Evolutionary conservation across 2,329 filamentous ascomycete genomes (phyloP), one percentile per base, ranked within the genome.

Genomic region (Parastagonospora avenae): DNA sequence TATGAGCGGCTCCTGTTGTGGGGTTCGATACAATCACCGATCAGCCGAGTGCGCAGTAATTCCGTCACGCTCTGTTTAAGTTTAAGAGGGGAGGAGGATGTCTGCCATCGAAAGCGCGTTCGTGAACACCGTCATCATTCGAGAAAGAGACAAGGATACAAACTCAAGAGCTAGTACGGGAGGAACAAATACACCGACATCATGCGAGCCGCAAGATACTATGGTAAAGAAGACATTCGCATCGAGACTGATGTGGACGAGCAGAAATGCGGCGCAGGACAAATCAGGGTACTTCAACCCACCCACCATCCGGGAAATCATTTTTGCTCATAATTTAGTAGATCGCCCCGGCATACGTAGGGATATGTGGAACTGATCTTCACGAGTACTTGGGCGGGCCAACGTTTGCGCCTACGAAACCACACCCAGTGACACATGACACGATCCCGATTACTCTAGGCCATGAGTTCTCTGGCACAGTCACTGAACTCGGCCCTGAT

Each of bases 401-500:
- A 11, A 79, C 73, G 24, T 79, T 82, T 68, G 77, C 79, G 1
- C 82, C 83, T 2, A 63, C 64, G 6, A 69, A 67, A 6, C 82
- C 84, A 1, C 85, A 88, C 60, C 79, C 79, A 2, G 68, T 87
- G 16, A 88, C 85, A 0, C 74, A 79, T 29, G 82, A 83, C 49
- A 76, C 74, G 1, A 77, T 84, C 31, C 86, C 85, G 3, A 77
- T 87, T 8, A 85, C 79, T 0, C 74, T 88, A 8, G 86, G 86
- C 24, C 86, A 89, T 62, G 86, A 89, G 63, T 85, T 88, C 68
- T 82, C 79, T 3, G 86, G 85, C 9, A 78, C 79, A 2, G 75
- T 89, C 29, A 76, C 79, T 9, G 82, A 86, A 57, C 72, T 88
- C n/a, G 85, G 85, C 0, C 62, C 74, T 0, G 77, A 72, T 1